A percentile compares a stretch with the other conserved stretches of the same genome.
Conservation (phyloP, 768 basidiomycete species). For the Cubamyces lactineus region DNA sequence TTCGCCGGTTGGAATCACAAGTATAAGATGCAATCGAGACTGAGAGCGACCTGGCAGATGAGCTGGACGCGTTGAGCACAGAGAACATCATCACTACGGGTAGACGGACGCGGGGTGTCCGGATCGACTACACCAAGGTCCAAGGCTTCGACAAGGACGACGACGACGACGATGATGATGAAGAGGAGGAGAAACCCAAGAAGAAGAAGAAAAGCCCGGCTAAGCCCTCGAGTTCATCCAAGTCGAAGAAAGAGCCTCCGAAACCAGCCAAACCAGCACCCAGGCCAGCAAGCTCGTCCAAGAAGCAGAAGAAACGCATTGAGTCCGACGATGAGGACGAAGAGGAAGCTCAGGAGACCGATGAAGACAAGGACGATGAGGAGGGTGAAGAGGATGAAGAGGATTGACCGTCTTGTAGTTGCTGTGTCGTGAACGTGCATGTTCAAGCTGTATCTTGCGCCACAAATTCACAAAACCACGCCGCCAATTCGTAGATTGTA, state of each 20-base stretch:
- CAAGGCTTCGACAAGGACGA: conserved; percentile 26
- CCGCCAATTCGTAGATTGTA: too few species aligned
- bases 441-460: conserved; percentile 5
- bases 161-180: conserved; percentile 41
- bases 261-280: conserved; percentile 20
- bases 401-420: conserved; percentile 30
- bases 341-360: conserved; percentile 43
- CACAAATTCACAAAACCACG: neutral
- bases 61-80: conserved; percentile 61
- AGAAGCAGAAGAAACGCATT: conserved; percentile 25
- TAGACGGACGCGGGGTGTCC: conserved; percentile 72
- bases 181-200: conserved; percentile 53
- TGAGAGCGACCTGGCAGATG: conserved; percentile 12
- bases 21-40: neutral
- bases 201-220: conserved; percentile 36
- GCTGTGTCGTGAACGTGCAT: neutral
- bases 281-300: conserved; percentile 24
- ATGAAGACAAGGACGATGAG: conserved; percentile 45
- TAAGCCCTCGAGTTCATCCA: conserved; percentile 14
- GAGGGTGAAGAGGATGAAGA: conserved; percentile 40
- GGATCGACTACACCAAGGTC: conserved; percentile 68
- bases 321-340: conserved; percentile 51
- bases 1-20: neutral
- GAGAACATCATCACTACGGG: conserved; percentile 52
- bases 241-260: conserved; percentile 21